Evolutionary conservation across 768 basidiomycete species (phyloP).

Genomic region (Podaxis sp.): DNA sequence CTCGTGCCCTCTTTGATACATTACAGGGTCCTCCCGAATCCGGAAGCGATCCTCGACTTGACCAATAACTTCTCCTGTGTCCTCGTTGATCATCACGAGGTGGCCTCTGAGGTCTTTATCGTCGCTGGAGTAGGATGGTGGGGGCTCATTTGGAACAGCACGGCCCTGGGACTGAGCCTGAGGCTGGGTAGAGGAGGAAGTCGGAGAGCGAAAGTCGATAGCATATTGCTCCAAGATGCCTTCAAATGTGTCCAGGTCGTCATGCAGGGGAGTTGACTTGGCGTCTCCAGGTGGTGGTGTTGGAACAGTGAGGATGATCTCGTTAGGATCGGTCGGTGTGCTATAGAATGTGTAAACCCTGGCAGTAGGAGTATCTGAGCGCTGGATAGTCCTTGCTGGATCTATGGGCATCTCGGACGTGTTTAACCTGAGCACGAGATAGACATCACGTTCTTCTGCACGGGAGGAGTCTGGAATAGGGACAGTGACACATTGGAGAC

Average conservation of each 20-base stretch:
- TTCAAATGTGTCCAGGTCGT: constrained; percentile 64
- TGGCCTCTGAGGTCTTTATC: constrained; percentile 45
- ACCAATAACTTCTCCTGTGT: constrained; percentile 67
- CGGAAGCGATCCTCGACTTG: constrained; percentile 55
- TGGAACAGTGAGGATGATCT: constrained; percentile 32
- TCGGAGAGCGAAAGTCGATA: constrained; percentile 29
- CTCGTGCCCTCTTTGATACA: constrained; percentile 45
- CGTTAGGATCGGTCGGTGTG: constrained; percentile 31
- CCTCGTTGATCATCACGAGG: constrained; percentile 69
- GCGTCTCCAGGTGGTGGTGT: constrained; percentile 20
- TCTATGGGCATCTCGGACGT: constrained; percentile 56
- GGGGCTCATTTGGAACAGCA: constrained; percentile 12
- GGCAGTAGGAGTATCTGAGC: constrained; percentile 28
- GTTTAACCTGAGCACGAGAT: constrained; percentile 59
- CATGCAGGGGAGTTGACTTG: constrained; percentile 31
- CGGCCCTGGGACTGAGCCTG: constrained; percentile 6
- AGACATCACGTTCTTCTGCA: constrained; percentile 48
- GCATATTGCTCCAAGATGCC: constrained; percentile 63
- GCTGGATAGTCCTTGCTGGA: constrained; percentile 44
- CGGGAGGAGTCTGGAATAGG: constrained; percentile 27
- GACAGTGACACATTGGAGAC: constrained; percentile 61
- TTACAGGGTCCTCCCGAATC: constrained; percentile 54
- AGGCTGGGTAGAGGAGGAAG: constrained; percentile 8
- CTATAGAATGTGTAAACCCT: constrained; percentile 42
- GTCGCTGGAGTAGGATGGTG: constrained; percentile 15